phyloP scores from a whole-genome alignment of 305 asterid species.

The Fraxinus greggii region DNA sequence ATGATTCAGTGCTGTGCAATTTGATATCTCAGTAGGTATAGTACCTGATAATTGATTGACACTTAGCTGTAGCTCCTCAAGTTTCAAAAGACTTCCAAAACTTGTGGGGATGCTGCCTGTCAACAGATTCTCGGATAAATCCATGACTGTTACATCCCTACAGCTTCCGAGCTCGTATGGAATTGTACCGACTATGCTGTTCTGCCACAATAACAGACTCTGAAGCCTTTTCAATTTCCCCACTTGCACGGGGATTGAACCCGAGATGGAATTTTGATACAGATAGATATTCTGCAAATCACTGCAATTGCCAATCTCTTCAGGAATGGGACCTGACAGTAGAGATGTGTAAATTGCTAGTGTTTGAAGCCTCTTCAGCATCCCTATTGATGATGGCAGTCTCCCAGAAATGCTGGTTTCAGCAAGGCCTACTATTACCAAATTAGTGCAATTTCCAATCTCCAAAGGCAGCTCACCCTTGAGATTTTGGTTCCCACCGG shows the following conservation, averaged over 20 bases:
- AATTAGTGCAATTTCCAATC: constrained; percentile 76
- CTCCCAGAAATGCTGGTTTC: constrained; percentile 81
- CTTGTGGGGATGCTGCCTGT: constrained; percentile 72
- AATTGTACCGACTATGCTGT: constrained; percentile 66
- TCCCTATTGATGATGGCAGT: constrained; percentile 72
- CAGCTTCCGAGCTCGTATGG: constrained; percentile 79
- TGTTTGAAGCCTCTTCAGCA: constrained; percentile 67
- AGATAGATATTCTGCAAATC: constrained; percentile 69
- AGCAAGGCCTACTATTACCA: constrained; percentile 69
- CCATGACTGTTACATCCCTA: constrained; percentile 52
- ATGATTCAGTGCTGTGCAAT: constrained; percentile 66
- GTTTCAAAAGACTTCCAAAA: constrained; percentile 59
- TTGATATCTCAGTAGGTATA: constrained; percentile 67
- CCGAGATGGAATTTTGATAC: constrained; percentile 78
- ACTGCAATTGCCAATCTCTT: constrained; percentile 76
- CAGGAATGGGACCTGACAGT: constrained; percentile 82
- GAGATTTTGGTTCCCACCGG: constrained; percentile 88
- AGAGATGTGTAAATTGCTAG: constrained; percentile 76
- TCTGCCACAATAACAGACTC: constrained; percentile 75
- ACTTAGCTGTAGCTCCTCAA: constrained; percentile 77
- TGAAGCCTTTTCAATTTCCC: constrained; percentile 64
- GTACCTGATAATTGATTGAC: constrained; percentile 76
- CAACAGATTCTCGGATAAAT: constrained; percentile 71
- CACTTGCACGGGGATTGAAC: constrained; percentile 59
- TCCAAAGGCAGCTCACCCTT: constrained; percentile 67